phyloP scores from a whole-genome alignment of 176 grass and related monocot genomes.

The Microstegium vimineum region DNA sequence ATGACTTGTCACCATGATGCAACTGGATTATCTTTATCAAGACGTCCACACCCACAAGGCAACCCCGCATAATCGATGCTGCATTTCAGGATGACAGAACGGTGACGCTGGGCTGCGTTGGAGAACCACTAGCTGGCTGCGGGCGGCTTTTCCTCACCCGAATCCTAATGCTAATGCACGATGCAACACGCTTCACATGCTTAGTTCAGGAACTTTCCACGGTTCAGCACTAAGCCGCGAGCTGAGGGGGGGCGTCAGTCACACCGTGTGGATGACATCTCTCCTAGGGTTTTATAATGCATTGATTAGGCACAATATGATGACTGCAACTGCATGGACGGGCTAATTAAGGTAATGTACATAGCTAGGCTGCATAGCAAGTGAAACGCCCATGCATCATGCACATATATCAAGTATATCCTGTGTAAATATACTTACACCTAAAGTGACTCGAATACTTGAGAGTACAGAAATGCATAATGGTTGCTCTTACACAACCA shows the following conservation, averaged over 20 bases:
- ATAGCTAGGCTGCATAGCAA: not conserved
- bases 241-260: not conserved
- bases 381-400: not conserved
- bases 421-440: not conserved
- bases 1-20: not conserved
- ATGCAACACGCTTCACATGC: not conserved
- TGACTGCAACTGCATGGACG: not conserved
- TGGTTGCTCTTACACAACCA: not conserved
- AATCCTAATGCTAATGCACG: not conserved
- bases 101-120: conserved; percentile 30
- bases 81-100: conserved; percentile 10
- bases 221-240: not conserved
- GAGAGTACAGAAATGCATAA: not conserved
- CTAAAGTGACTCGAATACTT: not conserved
- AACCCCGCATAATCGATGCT: not conserved
- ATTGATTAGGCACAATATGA: too few relatives aligned
- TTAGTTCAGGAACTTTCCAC: not conserved
- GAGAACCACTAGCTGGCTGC: conserved; percentile 18
- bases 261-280: not conserved
- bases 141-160: not conserved
- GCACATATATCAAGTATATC: not conserved
- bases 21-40: not conserved
- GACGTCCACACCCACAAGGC: not conserved
- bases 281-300: not conserved
- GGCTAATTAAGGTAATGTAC: too few relatives aligned